A percentile compares a stretch with the other conserved stretches of the same genome.
These are phyloP conservation scores for Aplosporella prunicola DNA, from an alignment of 2,329 filamentous ascomycete genomes.

Conservation along the genomic window DNA sequence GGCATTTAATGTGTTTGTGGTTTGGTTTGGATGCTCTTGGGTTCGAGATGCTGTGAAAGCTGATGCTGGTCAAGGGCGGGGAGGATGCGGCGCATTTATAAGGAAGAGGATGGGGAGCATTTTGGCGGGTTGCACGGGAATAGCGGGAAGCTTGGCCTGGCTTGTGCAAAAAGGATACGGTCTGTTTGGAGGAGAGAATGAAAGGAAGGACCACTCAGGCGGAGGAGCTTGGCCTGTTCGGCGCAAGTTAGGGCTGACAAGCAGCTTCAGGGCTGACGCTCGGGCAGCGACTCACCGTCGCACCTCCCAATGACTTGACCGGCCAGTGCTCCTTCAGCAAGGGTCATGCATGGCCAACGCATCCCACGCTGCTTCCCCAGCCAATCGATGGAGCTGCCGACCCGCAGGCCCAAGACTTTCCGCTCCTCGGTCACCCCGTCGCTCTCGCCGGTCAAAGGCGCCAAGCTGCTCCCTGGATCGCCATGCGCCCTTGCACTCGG, in stretches of 20 bases:
- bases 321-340: not conserved
- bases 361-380: too few relatives aligned
- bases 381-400: conserved; percentile 8
- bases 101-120: not conserved
- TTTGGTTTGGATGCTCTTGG: not conserved
- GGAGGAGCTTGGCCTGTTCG: not conserved
- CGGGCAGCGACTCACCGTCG: conserved; percentile 1
- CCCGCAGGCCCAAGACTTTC: not conserved
- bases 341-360: too few relatives aligned
- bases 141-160: conserved; percentile 7
- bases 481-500: conserved; percentile 1
- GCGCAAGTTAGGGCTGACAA: conserved; percentile 1
- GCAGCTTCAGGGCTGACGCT: not conserved
- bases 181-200: conserved; percentile 5
- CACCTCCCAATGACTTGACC: conserved; percentile 1
- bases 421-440: too few relatives aligned
- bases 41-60: not conserved
- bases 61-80: not conserved
- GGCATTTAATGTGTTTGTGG: not conserved
- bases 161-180: conserved; percentile 1
- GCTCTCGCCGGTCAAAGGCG: too few relatives aligned
- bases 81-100: not conserved
- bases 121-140: not conserved
- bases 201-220: not conserved
- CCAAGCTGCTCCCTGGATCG: too few relatives aligned